Evolutionary conservation across 495 filamentous ascomycete genomes (phyloP), one percentile per base, ranked within the genome.

Genomic region (Podospora fimiseda): DNA sequence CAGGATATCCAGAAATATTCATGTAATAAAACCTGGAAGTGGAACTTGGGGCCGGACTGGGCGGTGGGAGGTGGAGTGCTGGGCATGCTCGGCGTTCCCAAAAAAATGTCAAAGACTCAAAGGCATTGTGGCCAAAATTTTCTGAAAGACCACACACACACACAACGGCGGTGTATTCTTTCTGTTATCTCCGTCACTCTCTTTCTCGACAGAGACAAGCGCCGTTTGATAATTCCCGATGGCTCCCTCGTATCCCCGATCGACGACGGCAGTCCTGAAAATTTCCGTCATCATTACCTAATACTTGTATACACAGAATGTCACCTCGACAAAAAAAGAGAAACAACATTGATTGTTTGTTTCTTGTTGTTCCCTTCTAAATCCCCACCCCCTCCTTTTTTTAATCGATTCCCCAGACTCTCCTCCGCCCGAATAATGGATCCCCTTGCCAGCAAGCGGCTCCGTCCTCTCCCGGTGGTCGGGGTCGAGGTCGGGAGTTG

Each of bases 401-500:
- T n/a, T n/a, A n/a, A n/a, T n/a, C n/a, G n/a, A n/a, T n/a, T n/a
- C n/a, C n/a, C n/a, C n/a, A n/a, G n/a, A n/a, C n/a, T n/a, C n/a
- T n/a, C n/a, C n/a, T n/a, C n/a, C n/a, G n/a, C 39, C 39, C 39
- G 39, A 19, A 19, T 15, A 2, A 40, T 15, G 15, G 39, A 15
- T 42, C 39, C 39, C 16, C 14, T 16, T 42, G 16, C 20, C 39
- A n/a, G n/a, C 18, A 45, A 4, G 19, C 20, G n/a, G 4, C 43
- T 23, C 43, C 43, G 43, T 45, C 14, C 15, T 45, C 20, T 21
- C 43, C 43, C 43, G 43, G 43, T 20, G 43, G 20, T 45, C 43
- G 43, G 43, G 43, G 19, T 42, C 39, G 39, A n/a, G 39, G 39
- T 45, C 43, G 43, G 43, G 43, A 45, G 43, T 27, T 45, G 43